These are phyloP conservation scores for Ogataea parapolymorpha DNA, from an alignment of 805 yeast genomes.

Conservation along the genomic window DNA sequence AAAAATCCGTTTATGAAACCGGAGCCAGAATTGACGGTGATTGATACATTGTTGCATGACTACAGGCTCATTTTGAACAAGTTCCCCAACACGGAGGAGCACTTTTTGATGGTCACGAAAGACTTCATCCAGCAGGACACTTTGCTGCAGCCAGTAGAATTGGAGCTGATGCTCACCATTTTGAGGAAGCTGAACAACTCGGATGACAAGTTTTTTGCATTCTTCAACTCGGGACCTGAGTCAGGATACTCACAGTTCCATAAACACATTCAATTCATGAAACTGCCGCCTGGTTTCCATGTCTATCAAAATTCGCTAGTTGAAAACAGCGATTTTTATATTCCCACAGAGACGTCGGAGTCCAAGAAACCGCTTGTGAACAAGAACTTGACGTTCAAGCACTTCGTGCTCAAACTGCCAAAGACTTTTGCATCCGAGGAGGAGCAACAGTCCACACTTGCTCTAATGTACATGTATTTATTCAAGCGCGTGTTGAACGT, in stretches of 20 bases:
- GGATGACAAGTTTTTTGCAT: constrained; percentile 61
- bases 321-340: constrained; percentile 43
- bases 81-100: constrained; percentile 79
- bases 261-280: constrained; percentile 85
- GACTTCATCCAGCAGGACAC: constrained; percentile 68
- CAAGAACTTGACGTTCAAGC: constrained; percentile 70
- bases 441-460: constrained; percentile 54
- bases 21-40: constrained; percentile 68
- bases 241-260: constrained; percentile 96
- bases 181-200: constrained; percentile 47
- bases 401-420: constrained; percentile 69
- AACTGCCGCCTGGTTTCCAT: constrained; percentile 56
- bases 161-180: constrained; percentile 54
- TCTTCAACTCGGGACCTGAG: constrained; percentile 82
- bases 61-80: constrained; percentile 77
- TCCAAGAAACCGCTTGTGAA: constrained; percentile 58
- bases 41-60: constrained; percentile 47
- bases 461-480: constrained; percentile 67
- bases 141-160: constrained; percentile 69
- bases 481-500: constrained; percentile 69
- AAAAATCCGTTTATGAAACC: constrained; percentile 78
- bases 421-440: constrained; percentile 22
- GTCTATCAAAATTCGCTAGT: constrained; percentile 56
- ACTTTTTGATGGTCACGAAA: constrained; percentile 74
- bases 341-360: constrained; percentile 44